Base-by-base conservation (phyloP, 768 basidiomycete species). In the Mycena belliarum region DNA sequence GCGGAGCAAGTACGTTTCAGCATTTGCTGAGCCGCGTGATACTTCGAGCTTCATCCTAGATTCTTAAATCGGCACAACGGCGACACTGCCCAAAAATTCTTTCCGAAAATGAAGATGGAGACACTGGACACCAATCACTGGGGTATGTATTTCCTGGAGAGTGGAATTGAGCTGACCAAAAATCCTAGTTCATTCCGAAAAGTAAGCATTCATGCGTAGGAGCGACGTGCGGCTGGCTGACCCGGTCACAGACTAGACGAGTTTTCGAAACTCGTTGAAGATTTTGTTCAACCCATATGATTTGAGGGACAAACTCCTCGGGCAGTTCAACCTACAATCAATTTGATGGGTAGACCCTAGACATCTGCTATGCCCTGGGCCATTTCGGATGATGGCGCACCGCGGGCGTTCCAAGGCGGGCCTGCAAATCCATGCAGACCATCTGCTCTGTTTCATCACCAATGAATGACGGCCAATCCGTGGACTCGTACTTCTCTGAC, bases 121-220 rank as follows among this genome's bases (percentile, higher is more conserved):
- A 78, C 72, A 24, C 71, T 96, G 25, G 86, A 93, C 56, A 76
- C 93, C 0, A 86, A 87, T 1, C 95, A 98, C 71, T 98, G 95
- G 95, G 89, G 91, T 91, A 68, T 60, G 85, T 28, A 0, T 40
- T 56, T 35, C 11, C 25, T 12, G 33, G 14, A 14, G 35, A 15
- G 5, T 43, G 28, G 43, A n/a, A 28, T 23, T 47, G 32, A 26
- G 16, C 21, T 37, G 45, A 20, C 33, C 54, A 53, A 25, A 8
- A 1, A 57, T 20, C 46, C 25, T 59, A 92, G 90, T 95, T 20
- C 93, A 95, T 61, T 88, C 91, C 16, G 93, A 95, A 68, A 81
- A 80, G 80, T 86, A 65, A 38, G 6, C 16, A 4, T 38, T 38
- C 3, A 38, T n/a, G 37, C 37, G 18, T 5, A 18, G 18, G 6